Evolutionary conservation across 1,284 basidiomycete species (phyloP).

Genomic region (Phylloporus sp.): DNA sequence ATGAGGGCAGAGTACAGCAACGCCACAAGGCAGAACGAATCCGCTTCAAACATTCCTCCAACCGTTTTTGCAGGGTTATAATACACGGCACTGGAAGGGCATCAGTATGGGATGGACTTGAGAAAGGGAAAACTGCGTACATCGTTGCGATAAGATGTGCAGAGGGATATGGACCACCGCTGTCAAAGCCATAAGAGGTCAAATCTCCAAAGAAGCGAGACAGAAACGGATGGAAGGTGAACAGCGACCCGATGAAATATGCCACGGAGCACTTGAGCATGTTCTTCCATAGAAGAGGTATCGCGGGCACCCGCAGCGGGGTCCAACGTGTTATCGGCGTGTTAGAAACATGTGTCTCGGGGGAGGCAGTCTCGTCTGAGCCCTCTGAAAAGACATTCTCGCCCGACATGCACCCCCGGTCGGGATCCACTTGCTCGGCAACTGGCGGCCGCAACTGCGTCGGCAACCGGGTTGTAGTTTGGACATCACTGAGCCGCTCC

Average conservation of each 20-base stretch:
- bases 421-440: background rate
- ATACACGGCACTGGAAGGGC: slow-evolving; percentile 64
- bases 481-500: slow-evolving; percentile 16
- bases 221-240: slow-evolving; percentile 85
- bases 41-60: slow-evolving; percentile 91
- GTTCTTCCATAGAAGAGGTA: slow-evolving; percentile 65
- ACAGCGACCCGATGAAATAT: slow-evolving; percentile 89
- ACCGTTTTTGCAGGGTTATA: slow-evolving; percentile 86
- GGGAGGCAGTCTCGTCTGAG: slow-evolving; percentile 21
- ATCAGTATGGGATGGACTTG: slow-evolving; percentile 12
- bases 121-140: slow-evolving; percentile 39
- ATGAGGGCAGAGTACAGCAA: slow-evolving; percentile 75
- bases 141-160: slow-evolving; percentile 94
- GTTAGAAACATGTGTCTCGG: slow-evolving; percentile 12
- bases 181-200: slow-evolving; percentile 52
- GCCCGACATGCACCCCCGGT: background rate
- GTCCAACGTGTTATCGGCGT: slow-evolving; percentile 10
- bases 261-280: slow-evolving; percentile 92
- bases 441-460: background rate
- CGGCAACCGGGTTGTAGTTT: background rate
- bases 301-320: slow-evolving; percentile 34
- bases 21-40: slow-evolving; percentile 77
- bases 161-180: slow-evolving; percentile 62
- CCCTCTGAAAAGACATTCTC: slow-evolving; percentile 30
- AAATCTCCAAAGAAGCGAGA: slow-evolving; percentile 68